Conservation (phyloP, 1,139 yeast genomes). For the Hanseniaspora sp. region DNA sequence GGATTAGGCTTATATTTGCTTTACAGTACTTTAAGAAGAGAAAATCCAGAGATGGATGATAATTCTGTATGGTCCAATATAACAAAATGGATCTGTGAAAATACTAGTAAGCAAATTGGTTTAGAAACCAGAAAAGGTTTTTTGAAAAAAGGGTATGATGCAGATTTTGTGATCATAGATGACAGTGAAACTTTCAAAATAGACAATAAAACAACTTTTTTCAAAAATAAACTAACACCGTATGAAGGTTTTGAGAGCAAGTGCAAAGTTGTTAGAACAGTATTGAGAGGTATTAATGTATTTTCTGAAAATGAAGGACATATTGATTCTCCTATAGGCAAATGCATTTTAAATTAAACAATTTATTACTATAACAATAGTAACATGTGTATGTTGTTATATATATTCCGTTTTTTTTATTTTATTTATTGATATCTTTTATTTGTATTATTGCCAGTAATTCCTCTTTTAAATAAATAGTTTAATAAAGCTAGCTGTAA, state of each 20-base stretch:
- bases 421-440: not conserved
- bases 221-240: conserved; percentile 80
- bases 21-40: conserved; percentile 29
- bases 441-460: not conserved
- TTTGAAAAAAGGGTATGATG: conserved; percentile 65
- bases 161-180: conserved; percentile 77
- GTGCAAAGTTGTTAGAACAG: conserved; percentile 70
- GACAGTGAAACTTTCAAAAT: conserved; percentile 46
- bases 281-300: conserved; percentile 62
- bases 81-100: conserved; percentile 64
- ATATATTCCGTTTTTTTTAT: not conserved
- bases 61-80: conserved; percentile 33
- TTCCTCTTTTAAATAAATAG: conserved; percentile 66
- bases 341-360: conserved; percentile 41
- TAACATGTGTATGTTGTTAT: not conserved
- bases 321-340: conserved; percentile 46
- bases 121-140: conserved; percentile 61
- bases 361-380: conserved; percentile 26
- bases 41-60: conserved; percentile 19
- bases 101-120: conserved; percentile 81
- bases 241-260: conserved; percentile 57
- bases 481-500: conserved; percentile 78
- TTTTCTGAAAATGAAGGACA: conserved; percentile 57
- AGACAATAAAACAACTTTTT: conserved; percentile 48
- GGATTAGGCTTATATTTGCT: conserved; percentile 80